These are phyloP conservation scores for Fusarium penzigii DNA, from an alignment of 2,329 filamentous ascomycete species.

Conservation along the genomic window DNA sequence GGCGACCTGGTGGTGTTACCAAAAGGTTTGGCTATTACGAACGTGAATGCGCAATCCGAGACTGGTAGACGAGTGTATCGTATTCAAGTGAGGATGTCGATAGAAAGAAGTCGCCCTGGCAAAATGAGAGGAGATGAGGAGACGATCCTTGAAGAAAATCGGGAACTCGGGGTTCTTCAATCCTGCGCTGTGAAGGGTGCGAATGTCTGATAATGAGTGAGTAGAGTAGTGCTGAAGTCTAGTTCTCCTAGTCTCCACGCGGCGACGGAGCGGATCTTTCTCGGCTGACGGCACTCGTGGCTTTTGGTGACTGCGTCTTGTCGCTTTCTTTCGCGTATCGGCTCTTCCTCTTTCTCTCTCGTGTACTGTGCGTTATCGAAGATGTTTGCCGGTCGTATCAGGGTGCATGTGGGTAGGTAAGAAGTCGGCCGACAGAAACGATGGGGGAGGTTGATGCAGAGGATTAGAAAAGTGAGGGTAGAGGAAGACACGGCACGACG, in stretches of 20 bases:
- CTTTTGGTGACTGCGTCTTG: neutral
- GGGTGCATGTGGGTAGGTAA: neutral
- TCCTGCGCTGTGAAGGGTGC: neutral
- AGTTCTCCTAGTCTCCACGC: neutral
- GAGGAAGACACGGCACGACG: neutral
- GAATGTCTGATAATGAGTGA: neutral
- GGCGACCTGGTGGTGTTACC: neutral
- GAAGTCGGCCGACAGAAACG: neutral
- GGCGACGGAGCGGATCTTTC: neutral
- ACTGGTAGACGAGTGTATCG: neutral
- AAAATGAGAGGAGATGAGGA: neutral
- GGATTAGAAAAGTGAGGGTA: neutral
- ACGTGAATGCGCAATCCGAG: neutral
- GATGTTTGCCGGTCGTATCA: neutral
- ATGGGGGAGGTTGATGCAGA: neutral
- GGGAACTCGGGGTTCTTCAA: neutral
- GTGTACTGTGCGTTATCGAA: neutral
- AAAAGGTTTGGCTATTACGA: neutral
- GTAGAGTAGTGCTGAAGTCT: neutral
- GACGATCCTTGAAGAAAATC: neutral
- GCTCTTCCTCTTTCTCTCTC: neutral
- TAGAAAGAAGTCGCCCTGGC: neutral
- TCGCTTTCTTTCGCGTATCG: neutral
- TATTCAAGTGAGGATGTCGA: neutral
- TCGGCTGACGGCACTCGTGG: neutral